phyloP scores from a whole-genome alignment of 2,329 filamentous ascomycete genomes.

The Ilyonectria destructans region DNA sequence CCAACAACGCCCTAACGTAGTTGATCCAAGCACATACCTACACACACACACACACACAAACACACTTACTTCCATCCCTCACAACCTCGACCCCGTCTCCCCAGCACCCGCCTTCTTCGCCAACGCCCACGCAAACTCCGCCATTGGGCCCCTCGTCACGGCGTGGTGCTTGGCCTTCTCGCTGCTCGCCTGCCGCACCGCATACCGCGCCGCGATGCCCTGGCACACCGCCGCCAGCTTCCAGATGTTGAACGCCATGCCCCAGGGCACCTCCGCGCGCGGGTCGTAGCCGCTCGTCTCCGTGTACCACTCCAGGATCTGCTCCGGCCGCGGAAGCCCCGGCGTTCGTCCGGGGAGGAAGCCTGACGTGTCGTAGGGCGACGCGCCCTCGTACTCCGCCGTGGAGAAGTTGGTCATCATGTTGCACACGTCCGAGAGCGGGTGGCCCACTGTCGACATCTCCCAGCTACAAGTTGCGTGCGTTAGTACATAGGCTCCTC shows the following conservation, averaged over 20 bases:
- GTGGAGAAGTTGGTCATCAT: conserved; percentile 67
- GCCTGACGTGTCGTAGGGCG: conserved; percentile 55
- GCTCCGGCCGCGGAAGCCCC: conserved; percentile 69
- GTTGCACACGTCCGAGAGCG: conserved; percentile 91
- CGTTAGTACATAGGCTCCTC: not conserved
- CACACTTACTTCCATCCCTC: conserved; percentile 4
- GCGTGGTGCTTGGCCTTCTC: conserved; percentile 84
- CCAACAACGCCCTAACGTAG: not conserved
- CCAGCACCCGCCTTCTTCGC: conserved; percentile 65
- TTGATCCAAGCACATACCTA: not conserved
- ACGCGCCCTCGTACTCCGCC: conserved; percentile 47
- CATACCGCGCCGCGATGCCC: conserved; percentile 92
- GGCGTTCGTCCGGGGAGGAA: conserved; percentile 77
- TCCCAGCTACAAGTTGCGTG: conserved; percentile 78
- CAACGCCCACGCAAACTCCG: conserved; percentile 83
- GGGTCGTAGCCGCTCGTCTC: conserved; percentile 80
- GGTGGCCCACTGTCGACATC: conserved; percentile 98
- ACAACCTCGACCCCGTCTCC: conserved; percentile 49
- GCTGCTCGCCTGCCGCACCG: conserved; percentile 90
- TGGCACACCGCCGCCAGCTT: conserved; percentile 78
- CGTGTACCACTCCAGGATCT: conserved; percentile 61
- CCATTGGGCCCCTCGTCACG: conserved; percentile 79
- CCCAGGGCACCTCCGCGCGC: conserved; percentile 72
- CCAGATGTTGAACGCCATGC: conserved; percentile 75
- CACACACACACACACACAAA: not conserved